Evolutionary conservation across 192 early-diverging fungal genomes (phyloP), one percentile per base, ranked within the genome.

Genomic region (Coemansia sp.): DNA sequence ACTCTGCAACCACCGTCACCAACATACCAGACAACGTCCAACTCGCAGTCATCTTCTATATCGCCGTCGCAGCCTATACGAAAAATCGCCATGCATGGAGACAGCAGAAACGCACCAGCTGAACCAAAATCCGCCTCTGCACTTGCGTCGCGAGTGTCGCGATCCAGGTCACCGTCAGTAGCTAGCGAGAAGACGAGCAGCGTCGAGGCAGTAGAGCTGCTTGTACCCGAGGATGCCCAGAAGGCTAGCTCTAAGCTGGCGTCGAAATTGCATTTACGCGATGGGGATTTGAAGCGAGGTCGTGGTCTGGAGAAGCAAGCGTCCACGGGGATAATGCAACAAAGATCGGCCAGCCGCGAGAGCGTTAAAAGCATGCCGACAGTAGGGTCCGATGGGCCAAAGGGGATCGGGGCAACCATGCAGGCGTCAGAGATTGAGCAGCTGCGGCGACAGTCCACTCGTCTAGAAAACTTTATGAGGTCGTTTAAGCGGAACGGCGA

Each of bases 401-500:
- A 37, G 16, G 57, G 37, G 8, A 14, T 48, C 19, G 56, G 11
- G 10, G 8, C 49, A 20, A 56, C 55, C 25, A 38, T 72, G 56
- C 59, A 63, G 11, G 46, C 66, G 7, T 62, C 44, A 2, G 73
- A 81, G 60, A 49, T 73, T 19, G 74, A 76, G 38, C 50, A 62
- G 22, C 32, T 82, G 50, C 64, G 68, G 64, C 70, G 65, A 43
- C 74, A 65, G 13, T 76, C 74, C 7, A 32, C 32, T 38, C 61
- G 71, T 16, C 79, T 82, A 7, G 63, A 67, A 38, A 45, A 39
- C 2, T 65, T 63, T 20, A 82, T 76, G 74, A 74, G 79, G 25
- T 64, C 55, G 40, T 71, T 71, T 63, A 82, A 82, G 68, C 74
- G 73, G 51, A 64, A 68, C 39, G 79, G 79, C 49, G 79, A 81